phyloP scores from a whole-genome alignment of 345 rosid species.

The Boechera retrofracta region DNA sequence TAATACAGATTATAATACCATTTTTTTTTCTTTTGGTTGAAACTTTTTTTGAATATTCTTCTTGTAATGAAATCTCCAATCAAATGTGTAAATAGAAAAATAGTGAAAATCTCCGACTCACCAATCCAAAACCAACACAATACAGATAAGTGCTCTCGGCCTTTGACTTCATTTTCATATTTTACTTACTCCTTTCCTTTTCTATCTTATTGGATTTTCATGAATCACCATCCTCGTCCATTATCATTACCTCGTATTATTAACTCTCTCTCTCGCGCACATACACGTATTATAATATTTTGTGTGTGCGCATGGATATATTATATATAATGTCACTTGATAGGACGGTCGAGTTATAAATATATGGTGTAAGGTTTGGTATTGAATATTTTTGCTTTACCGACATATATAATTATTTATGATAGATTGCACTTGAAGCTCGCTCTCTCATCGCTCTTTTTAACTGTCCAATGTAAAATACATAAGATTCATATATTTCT shows the following conservation, averaged over 20 bases:
- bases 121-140: conserved; percentile 39
- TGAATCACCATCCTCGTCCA: conserved; percentile 39
- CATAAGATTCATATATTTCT: conserved; percentile 27
- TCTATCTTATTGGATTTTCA: conserved; percentile 42
- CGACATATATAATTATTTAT: conserved; percentile 2
- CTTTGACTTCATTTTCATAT: conserved; percentile 43
- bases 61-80: conserved; percentile 37
- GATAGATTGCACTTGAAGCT: conserved; percentile 22
- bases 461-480: conserved; percentile 19
- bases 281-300: background rate
- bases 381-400: conserved; percentile 25
- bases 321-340: conserved; percentile 26
- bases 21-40: conserved; percentile 5
- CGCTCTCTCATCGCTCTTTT: conserved; percentile 22
- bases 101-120: conserved; percentile 1
- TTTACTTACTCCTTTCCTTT: conserved; percentile 33
- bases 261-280: background rate
- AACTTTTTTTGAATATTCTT: conserved; percentile 36
- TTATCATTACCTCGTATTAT: conserved; percentile 45
- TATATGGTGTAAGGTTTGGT: conserved; percentile 15
- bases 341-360: conserved; percentile 35
- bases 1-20: background rate
- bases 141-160: conserved; percentile 27
- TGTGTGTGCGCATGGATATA: conserved; percentile 33
- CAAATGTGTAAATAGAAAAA: conserved; percentile 13